Conservation (phyloP, 768 basidiomycete species). For the Lactifluus hygrophoroides region DNA sequence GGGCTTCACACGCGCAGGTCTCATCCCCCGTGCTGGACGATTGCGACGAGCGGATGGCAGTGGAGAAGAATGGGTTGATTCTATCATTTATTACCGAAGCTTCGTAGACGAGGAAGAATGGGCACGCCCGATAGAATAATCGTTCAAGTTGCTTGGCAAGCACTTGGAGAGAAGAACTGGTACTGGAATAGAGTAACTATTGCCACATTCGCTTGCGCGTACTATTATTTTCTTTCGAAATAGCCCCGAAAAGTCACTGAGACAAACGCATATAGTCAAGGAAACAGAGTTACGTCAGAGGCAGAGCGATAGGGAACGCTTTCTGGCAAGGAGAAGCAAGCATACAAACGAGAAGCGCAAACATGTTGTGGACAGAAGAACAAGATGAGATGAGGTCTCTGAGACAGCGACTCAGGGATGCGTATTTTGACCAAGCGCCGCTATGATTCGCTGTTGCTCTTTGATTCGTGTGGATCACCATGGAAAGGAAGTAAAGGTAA, state of each 20-base stretch:
- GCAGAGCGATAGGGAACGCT: neutral
- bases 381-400: neutral
- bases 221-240: neutral
- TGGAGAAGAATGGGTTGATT: slow-evolving; percentile 85
- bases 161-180: neutral
- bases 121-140: slow-evolving; percentile 6
- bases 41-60: slow-evolving; percentile 55
- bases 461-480: neutral
- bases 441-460: slow-evolving; percentile 7
- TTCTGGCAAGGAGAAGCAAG: neutral
- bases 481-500: neutral
- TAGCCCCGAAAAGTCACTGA: neutral
- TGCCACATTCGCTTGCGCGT: neutral
- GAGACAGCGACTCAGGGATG: neutral
- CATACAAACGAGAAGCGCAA: neutral
- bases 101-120: slow-evolving; percentile 38
- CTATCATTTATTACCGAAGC: slow-evolving; percentile 75
- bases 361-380: neutral
- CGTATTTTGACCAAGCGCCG: neutral
- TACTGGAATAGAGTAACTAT: neutral
- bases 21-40: slow-evolving; percentile 69
- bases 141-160: no score
- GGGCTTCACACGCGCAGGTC: slow-evolving; percentile 70
- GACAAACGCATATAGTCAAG: neutral
- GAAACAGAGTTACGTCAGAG: neutral